phyloP scores from a whole-genome alignment of 192 early-diverging fungal genomes.

The Anaeromyces robustus region DNA sequence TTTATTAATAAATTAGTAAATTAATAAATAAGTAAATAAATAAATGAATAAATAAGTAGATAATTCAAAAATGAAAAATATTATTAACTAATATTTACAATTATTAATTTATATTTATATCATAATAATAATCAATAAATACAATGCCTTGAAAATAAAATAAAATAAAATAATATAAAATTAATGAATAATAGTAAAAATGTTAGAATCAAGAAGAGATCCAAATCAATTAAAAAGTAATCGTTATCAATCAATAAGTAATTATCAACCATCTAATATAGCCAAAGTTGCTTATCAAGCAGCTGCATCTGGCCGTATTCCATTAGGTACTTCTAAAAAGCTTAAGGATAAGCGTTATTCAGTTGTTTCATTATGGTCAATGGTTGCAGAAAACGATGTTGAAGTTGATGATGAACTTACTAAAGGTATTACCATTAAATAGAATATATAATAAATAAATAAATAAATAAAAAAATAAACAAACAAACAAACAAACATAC shows the following conservation, averaged over 20 bases:
- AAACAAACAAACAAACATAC: too few relatives aligned
- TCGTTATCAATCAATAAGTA: neutral
- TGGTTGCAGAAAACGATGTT: slow-evolving; percentile 80
- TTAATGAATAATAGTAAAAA: neutral
- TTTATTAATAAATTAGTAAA: too few relatives aligned
- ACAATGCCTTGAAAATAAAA: too few relatives aligned
- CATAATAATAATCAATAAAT: too few relatives aligned
- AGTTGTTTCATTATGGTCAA: slow-evolving; percentile 53
- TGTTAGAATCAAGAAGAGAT: neutral
- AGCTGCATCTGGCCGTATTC: slow-evolving; percentile 19
- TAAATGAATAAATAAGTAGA: too few relatives aligned
- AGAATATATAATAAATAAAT: neutral
- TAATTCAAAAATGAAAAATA: too few relatives aligned
- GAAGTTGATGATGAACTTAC: slow-evolving; percentile 89
- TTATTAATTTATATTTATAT: too few relatives aligned
- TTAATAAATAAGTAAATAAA: too few relatives aligned
- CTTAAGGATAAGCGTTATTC: slow-evolving; percentile 44
- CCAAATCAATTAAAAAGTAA: neutral
- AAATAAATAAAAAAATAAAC: neutral
- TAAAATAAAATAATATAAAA: too few relatives aligned
- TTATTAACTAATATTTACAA: too few relatives aligned
- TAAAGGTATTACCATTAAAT: slow-evolving; percentile 30
- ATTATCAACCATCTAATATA: slow-evolving; percentile 13
- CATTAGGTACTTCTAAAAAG: slow-evolving; percentile 9
- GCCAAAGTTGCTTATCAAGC: slow-evolving; percentile 24